Base-by-base conservation (phyloP, 108 stramenopile genomes). In the Nitzschia putrida region DNA sequence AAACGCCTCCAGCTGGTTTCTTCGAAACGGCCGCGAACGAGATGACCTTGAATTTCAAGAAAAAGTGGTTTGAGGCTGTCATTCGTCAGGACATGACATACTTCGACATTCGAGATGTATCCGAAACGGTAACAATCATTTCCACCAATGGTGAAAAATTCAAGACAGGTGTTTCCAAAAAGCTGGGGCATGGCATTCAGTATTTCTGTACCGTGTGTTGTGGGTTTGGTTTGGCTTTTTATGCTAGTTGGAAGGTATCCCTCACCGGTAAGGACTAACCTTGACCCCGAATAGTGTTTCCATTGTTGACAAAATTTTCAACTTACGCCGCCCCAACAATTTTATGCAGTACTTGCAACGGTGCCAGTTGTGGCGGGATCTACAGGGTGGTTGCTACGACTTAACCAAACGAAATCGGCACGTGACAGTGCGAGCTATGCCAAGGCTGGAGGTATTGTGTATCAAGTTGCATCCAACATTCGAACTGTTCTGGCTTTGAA, bases 61-160 rank as follows among this genome's bases (percentile, higher is more conserved):
- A 13, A 8, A 41, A 68, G 11, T 84, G 83, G 83, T 80, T 87
- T 52, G 64, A 68, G n/a, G 80, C 86, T 10, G 72, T 87, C 18
- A 60, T 87, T 9, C 53, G 78, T 18, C 76, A 83, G 52, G 86
- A 86, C 55, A 80, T 86, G 77, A 65, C 82, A 22, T 86, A 81
- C 68, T 81, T 69, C 64, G 85, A 86, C 44, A 52, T 74, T 45
- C 66, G 71, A 39, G 82, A 87, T 67, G 78, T 83, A 6, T 67
- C 81, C 0, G 80, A 67, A 14, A 60, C 77, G 0, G 74, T 83
- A 23, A 73, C 82, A 3, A 69, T 74, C 44, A 77, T 82, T 38
- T 55, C 72, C 16, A 67, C 66, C 0, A 82, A 77, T 69, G 81
- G 76, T 24, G 63, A 40, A 20, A 74, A 77, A 54, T 82, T 60